These are phyloP conservation scores for Botryotinia globosa DNA, from an alignment of 2,329 filamentous ascomycete genomes.

Conservation along the genomic window DNA sequence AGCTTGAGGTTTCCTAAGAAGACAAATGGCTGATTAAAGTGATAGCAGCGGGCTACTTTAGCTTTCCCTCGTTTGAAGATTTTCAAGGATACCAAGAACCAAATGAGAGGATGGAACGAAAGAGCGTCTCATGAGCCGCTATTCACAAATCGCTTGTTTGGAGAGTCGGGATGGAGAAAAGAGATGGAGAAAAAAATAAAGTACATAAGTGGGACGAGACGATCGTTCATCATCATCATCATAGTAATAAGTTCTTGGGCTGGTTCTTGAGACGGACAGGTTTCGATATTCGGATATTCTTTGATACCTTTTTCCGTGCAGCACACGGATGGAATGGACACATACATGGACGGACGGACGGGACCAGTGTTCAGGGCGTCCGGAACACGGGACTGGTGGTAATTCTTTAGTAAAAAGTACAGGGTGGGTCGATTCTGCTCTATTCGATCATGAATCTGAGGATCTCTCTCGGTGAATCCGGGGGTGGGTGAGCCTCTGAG, in stretches of 20 bases:
- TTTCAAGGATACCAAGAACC: slow-evolving; percentile 54
- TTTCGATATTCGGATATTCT: slow-evolving; percentile 12
- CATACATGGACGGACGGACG: not conserved
- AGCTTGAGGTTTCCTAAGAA: not conserved
- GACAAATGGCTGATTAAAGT: slow-evolving; percentile 20
- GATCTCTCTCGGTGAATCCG: not conserved
- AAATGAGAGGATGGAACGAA: slow-evolving; percentile 30
- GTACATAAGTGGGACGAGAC: not conserved
- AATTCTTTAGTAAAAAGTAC: not conserved
- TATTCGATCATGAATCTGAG: not conserved
- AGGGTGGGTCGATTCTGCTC: not conserved
- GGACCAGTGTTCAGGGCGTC: slow-evolving; percentile 11
- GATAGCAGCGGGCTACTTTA: slow-evolving; percentile 59
- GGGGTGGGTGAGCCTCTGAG: not conserved
- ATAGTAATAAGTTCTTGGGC: slow-evolving; percentile 8
- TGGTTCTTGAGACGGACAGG: slow-evolving; percentile 12
- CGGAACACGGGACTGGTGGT: slow-evolving; percentile 10
- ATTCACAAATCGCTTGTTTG: not conserved
- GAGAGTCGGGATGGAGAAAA: not conserved
- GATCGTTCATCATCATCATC: slow-evolving; percentile 13
- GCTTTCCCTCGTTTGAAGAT: slow-evolving; percentile 71
- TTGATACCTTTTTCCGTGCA: slow-evolving; percentile 10
- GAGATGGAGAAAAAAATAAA: not conserved
- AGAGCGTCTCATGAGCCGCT: slow-evolving; percentile 1
- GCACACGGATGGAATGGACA: not conserved